Base-by-base conservation (phyloP, 2,329 filamentous ascomycete species). In the Setomelanomma holmii region DNA sequence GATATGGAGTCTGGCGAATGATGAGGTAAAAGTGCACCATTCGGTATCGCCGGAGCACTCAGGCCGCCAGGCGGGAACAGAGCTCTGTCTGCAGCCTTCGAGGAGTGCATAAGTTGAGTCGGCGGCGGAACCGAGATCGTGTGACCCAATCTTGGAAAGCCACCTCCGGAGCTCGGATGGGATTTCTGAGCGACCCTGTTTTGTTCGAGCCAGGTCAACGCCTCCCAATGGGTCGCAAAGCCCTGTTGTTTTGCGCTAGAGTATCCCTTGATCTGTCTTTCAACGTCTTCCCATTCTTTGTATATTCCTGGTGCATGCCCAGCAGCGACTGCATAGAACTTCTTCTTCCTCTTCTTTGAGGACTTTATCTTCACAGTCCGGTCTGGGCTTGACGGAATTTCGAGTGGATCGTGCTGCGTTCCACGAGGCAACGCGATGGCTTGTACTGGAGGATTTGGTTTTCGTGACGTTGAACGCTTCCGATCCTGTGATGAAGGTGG, bases 301-400 rank as follows among this genome's bases (percentile, higher is more conserved):
- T 88, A 88, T 4, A 88, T 82, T 2, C 85, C 85, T 0, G 85
- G 83, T 11, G 77, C 72, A 22, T 79, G 78, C 7, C 86, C 86
- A 48, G 74, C 76, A 61, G 82, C 82, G 5, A 88, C 82, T 10
- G 79, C 86, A 54, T 88, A 88, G 67, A 79, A 87, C 41, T 89
- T 89, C 96, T 6, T 84, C 85, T 64, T 88, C 83, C 20, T 91
- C 91, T 49, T 96, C 90, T 58, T 86, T 82, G 52, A 82, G 77
- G 1, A 14, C 5, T 27, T 42, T 7, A 14, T 5, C 40, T 4
- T 57, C 14, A 35, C 11, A 7, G 44, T 40, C 10, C 23, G 38
- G 30, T 62, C 58, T 7, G 63, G 61, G 17, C 55, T 65, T 4
- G 60, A 53, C 3, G 46, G 38, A 4, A 63, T 60, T 23, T 63